These are phyloP conservation scores for Camellia lanceoleosa DNA, from an alignment of 148 eudicot species.

Conservation along the genomic window DNA sequence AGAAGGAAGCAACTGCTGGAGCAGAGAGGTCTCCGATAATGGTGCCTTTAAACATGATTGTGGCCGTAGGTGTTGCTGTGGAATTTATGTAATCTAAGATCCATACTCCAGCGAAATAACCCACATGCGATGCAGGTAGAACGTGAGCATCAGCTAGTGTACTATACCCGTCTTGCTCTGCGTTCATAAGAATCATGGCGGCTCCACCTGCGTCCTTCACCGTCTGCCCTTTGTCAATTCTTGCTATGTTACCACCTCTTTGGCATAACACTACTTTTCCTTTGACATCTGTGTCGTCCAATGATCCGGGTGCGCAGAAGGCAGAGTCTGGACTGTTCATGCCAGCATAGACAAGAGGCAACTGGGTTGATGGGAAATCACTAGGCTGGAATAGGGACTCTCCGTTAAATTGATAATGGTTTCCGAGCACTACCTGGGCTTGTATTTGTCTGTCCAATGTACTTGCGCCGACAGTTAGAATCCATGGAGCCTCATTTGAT, in stretches of 20 bases:
- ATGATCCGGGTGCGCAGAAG: constrained; percentile 18
- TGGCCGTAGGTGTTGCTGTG: constrained; percentile 22
- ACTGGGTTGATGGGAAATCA: constrained; percentile 7
- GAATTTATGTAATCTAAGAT: constrained; percentile 24
- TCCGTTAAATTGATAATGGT: constrained; percentile 19
- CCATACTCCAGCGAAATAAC: constrained; percentile 10
- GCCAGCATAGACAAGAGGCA: constrained; percentile 28
- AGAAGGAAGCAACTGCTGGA: constrained; percentile 23
- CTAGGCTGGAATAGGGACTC: constrained; percentile 30
- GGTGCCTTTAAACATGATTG: constrained; percentile 31
- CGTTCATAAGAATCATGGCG: constrained; percentile 25
- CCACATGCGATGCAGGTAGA: constrained; percentile 31
- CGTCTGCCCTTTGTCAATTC: constrained; percentile 22
- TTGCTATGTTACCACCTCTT: constrained; percentile 19
- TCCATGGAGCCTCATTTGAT: constrained; percentile 31
- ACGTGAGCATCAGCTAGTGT: constrained; percentile 33
- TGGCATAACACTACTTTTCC: constrained; percentile 31
- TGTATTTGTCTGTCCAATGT: constrained; percentile 26
- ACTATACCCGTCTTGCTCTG: constrained; percentile 17
- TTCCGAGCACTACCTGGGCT: constrained; percentile 24
- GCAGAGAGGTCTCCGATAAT: constrained; percentile 26
- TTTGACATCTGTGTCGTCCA: not conserved
- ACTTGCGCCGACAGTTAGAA: constrained; percentile 35
- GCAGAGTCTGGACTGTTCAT: not conserved
- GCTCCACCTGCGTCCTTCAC: constrained; percentile 37